Evolutionary conservation across 1,139 yeast species (phyloP).

Genomic region (Sugiyamaella grinbergsii): DNA sequence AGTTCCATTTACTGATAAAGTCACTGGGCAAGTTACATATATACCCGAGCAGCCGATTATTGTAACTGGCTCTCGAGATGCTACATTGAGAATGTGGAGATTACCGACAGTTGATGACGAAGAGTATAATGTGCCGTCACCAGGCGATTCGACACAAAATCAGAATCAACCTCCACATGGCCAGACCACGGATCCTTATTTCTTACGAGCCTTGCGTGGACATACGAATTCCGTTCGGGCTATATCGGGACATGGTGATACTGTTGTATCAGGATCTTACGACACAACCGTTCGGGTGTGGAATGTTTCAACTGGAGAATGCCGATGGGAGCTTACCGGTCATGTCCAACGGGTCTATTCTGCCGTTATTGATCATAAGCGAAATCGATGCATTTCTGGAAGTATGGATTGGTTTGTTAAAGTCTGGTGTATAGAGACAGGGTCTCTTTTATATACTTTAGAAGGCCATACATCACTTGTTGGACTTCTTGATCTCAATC

Average conservation of each 20-base stretch:
- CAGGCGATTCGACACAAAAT: constrained; percentile 7
- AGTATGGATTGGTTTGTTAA: constrained; percentile 88
- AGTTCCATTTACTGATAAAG: constrained; percentile 38
- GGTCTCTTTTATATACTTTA: constrained; percentile 63
- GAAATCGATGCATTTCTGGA: constrained; percentile 85
- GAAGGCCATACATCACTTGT: constrained; percentile 90
- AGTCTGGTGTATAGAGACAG: constrained; percentile 85
- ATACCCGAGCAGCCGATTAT: constrained; percentile 65
- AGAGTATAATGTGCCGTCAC: constrained; percentile 21
- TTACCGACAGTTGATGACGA: constrained; percentile 51
- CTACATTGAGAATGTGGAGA: constrained; percentile 86
- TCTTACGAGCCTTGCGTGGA: constrained; percentile 76
- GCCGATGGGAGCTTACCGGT: constrained; percentile 74
- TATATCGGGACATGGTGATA: constrained; percentile 81
- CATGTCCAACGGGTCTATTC: constrained; percentile 88
- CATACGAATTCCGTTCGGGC: constrained; percentile 89
- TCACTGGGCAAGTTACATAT: constrained; percentile 59
- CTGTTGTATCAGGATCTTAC: constrained; percentile 86
- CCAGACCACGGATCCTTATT: constrained; percentile 57
- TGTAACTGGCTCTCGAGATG: constrained; percentile 88
- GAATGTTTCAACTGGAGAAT: constrained; percentile 76
- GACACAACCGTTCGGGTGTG: constrained; percentile 91
- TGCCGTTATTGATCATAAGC: constrained; percentile 73
- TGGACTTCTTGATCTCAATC: constrained; percentile 78
- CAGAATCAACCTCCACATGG: constrained; percentile 13